A percentile compares a stretch with the other conserved stretches of the same genome.
Conservation (phyloP, 2,329 filamentous ascomycete genomes). For the Endoconidiophora laricicola region DNA sequence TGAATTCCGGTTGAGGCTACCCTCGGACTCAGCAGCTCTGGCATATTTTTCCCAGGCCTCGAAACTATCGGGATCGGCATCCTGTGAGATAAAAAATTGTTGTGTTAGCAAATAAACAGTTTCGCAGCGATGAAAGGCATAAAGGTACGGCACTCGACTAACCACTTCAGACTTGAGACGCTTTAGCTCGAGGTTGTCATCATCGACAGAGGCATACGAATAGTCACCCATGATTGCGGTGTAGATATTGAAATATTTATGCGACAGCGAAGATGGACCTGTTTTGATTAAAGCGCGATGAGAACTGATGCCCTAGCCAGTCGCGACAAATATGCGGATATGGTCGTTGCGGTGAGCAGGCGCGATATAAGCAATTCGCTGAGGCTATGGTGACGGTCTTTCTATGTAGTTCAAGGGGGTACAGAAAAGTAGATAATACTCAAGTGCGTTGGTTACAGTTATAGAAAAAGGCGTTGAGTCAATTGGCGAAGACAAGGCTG, state of each 20-base stretch:
- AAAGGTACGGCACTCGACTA: constrained; percentile 22
- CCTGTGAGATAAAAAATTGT: constrained; percentile 22
- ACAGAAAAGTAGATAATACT: too few relatives aligned
- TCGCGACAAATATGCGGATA: neutral
- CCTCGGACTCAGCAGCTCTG: constrained; percentile 73
- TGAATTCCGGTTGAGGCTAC: constrained; percentile 89
- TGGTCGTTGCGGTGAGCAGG: neutral
- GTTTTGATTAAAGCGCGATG: neutral
- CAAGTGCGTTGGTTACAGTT: too few relatives aligned
- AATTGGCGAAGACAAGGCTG: neutral
- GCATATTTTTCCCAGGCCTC: constrained; percentile 91
- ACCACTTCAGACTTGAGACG: constrained; percentile 66
- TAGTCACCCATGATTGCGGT: constrained; percentile 10
- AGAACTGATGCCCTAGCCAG: neutral
- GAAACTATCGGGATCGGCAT: constrained; percentile 70
- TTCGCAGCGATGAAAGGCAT: neutral
- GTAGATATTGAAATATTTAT: neutral
- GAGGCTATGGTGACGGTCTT: neutral
- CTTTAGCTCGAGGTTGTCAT: constrained; percentile 68
- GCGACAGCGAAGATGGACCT: neutral
- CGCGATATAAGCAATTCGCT: neutral
- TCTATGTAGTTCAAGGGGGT: neutral
- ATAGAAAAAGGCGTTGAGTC: too few relatives aligned
- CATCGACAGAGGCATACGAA: constrained; percentile 29
- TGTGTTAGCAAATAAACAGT: neutral